Evolutionary conservation across 2,329 filamentous ascomycete species (phyloP).

Genomic region (Ceratocystis alfenasii): DNA sequence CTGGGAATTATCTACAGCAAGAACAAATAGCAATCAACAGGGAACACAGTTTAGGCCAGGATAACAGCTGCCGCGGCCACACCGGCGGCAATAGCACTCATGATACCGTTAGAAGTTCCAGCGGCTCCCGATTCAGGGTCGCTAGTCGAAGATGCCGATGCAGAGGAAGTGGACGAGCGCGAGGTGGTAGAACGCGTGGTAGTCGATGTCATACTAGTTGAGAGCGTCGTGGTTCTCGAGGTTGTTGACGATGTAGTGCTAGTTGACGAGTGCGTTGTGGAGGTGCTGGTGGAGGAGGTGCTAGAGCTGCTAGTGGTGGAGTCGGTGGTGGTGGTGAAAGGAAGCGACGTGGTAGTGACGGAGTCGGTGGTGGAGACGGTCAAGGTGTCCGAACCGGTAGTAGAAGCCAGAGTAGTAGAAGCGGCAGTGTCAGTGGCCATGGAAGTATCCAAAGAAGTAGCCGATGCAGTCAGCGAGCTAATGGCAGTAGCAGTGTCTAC

Average conservation of each 20-base stretch:
- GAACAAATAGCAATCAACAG: background rate
- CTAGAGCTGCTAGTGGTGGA: background rate
- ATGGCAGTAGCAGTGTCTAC: background rate
- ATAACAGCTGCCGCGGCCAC: slow-evolving; percentile 1
- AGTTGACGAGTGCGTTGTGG: background rate
- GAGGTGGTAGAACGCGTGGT: background rate
- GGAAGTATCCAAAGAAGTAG: background rate
- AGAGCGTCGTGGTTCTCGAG: slow-evolving; percentile 10
- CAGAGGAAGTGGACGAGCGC: background rate
- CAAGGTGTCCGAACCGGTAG: background rate
- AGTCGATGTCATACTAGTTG: slow-evolving; percentile 1
- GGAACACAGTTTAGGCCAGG: background rate
- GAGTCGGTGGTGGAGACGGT: background rate
- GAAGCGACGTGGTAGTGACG: background rate
- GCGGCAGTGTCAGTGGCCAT: background rate
- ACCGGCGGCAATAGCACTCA: slow-evolving; percentile 4
- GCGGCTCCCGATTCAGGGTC: background rate
- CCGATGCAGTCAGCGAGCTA: background rate
- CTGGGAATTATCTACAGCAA: background rate
- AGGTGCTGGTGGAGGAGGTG: background rate
- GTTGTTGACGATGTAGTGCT: background rate
- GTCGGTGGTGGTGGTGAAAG: background rate
- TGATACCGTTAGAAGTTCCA: background rate
- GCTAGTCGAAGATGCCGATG: slow-evolving; percentile 3
- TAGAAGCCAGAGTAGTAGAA: background rate